Base-by-base conservation (phyloP, 78 protist genomes). In the slime mould (Dictyostelium discoideum) region DNA sequence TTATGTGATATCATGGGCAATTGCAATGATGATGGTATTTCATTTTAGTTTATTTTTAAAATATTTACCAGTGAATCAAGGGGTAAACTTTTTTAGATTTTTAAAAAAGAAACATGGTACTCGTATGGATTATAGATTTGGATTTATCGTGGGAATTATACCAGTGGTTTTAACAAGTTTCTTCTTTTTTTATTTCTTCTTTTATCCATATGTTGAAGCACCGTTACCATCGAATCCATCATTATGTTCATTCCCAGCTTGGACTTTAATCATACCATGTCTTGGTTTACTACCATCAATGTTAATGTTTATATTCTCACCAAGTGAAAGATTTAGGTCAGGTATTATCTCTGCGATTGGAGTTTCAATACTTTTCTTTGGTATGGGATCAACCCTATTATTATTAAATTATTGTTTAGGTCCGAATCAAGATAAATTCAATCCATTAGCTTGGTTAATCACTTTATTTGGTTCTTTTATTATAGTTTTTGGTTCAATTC, bases 341-440 rank as follows among this genome's bases (percentile, higher is more conserved):
- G 94, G 94, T 50, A 26, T 74, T 13, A 22, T 88, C 26, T 81
- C 94, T n/a, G 79, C 94, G 0, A 80, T 88, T 67, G 94, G 94
- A 9, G 78, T 80, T 2, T 67, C 87, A 32, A 39, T 81, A 6
- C 32, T 88, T 7, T 24, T 88, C 39, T 80, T 88, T 44, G 50
- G 82, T 6, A 54, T 88, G 29, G 83, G 87, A 8, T 39, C 94
- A 39, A 50, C 79, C 0, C n/a, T 67, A 44, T 50, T 88, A 1
- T 24, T 88, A 26, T 81, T 88, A 32, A 80, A 88, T 60, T 88
- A 88, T 65, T 88, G 94, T 65, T 57, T 88, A 20, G 94, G 87
- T 37, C 72, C 87, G 9, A 44, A 22, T 26, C 94, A 88, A 65
- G 14, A 88, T 29, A 39, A 6, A 2, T 88, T 65, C 26, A 79